These are phyloP conservation scores for Mortierella sp. DNA, from an alignment of 371 early-diverging fungal genomes.

Conservation along the genomic window DNA sequence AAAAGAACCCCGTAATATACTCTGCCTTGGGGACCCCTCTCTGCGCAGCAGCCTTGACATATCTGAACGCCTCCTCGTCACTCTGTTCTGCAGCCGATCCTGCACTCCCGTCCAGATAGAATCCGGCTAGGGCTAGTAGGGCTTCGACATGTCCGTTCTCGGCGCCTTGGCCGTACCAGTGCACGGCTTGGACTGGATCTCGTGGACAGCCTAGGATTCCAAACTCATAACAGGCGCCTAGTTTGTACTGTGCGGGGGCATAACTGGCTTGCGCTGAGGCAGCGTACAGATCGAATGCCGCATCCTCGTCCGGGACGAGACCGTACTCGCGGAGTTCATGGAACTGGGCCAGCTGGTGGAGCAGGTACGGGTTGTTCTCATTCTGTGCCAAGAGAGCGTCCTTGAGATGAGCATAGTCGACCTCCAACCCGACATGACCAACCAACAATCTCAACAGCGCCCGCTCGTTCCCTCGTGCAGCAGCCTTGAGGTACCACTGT, in stretches of 20 bases:
- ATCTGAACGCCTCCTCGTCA: slow-evolving; percentile 49
- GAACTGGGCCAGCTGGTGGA: slow-evolving; percentile 56
- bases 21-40: slow-evolving; percentile 54
- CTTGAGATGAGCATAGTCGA: slow-evolving; percentile 55
- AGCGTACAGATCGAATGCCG: slow-evolving; percentile 53
- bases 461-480: slow-evolving; percentile 64
- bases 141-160: slow-evolving; percentile 56
- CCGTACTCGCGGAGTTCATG: slow-evolving; percentile 54
- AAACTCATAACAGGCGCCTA: slow-evolving; percentile 56
- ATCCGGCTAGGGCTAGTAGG: slow-evolving; percentile 48
- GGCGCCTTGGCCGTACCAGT: slow-evolving; percentile 52
- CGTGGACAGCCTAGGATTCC: slow-evolving; percentile 39
- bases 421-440: slow-evolving; percentile 52
- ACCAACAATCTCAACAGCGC: slow-evolving; percentile 47
- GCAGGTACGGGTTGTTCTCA: slow-evolving; percentile 41
- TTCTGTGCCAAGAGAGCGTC: slow-evolving; percentile 48
- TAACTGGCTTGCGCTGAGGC: slow-evolving; percentile 55
- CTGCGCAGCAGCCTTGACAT: slow-evolving; percentile 44
- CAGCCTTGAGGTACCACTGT: slow-evolving; percentile 83
- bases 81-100: slow-evolving; percentile 49
- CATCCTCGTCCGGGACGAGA: slow-evolving; percentile 54
- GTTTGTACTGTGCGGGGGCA: slow-evolving; percentile 54
- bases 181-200: slow-evolving; percentile 50
- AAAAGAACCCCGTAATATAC: slow-evolving; percentile 55
- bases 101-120: slow-evolving; percentile 52